phyloP scores from a whole-genome alignment of 2,329 filamentous ascomycete genomes.

The Paraphaeosphaeria sporulosa region DNA sequence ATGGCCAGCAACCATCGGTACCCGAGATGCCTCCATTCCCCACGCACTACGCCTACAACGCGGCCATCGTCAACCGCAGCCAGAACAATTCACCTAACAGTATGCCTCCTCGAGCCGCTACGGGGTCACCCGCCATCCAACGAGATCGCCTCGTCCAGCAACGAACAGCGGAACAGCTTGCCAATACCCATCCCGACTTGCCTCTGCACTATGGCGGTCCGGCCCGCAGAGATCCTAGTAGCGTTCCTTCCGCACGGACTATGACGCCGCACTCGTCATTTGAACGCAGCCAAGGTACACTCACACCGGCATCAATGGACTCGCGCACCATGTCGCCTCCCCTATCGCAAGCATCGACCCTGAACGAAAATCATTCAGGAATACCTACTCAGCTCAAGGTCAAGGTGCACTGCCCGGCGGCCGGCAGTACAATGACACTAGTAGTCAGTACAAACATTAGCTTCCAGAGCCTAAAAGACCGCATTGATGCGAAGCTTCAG shows the following conservation, averaged over 20 bases:
- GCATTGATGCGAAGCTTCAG: conserved; percentile 93
- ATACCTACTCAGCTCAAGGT: conserved; percentile 86
- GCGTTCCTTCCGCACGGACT: conserved; percentile 38
- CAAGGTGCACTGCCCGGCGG: conserved; percentile 81
- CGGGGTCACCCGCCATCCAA: conserved; percentile 74
- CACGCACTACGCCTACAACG: conserved; percentile 64
- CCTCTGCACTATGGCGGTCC: conserved; percentile 29
- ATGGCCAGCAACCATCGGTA: conserved; percentile 50
- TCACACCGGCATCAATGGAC: conserved; percentile 48
- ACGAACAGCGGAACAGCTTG: conserved; percentile 43
- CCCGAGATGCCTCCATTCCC: conserved; percentile 63
- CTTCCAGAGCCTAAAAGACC: conserved; percentile 90
- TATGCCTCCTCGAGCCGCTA: conserved; percentile 72
- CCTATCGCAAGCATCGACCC: conserved; percentile 29
- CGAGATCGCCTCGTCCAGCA: conserved; percentile 62
- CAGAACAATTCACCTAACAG: conserved; percentile 81
- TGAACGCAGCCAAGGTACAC: conserved; percentile 43
- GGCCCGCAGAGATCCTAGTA: conserved; percentile 41
- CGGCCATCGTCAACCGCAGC: conserved; percentile 73
- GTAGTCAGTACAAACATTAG: conserved; percentile 95
- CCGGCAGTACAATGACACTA: conserved; percentile 91
- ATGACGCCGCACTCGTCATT: conserved; percentile 51
- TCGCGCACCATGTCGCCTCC: conserved; percentile 51
- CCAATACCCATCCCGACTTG: conserved; percentile 52
- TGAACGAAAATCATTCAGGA: conserved; percentile 35